A percentile compares a stretch with the other conserved stretches of the same genome.
Conservation (phyloP, 2,329 filamentous ascomycete genomes). For the Hymenoscyphus repandus region DNA sequence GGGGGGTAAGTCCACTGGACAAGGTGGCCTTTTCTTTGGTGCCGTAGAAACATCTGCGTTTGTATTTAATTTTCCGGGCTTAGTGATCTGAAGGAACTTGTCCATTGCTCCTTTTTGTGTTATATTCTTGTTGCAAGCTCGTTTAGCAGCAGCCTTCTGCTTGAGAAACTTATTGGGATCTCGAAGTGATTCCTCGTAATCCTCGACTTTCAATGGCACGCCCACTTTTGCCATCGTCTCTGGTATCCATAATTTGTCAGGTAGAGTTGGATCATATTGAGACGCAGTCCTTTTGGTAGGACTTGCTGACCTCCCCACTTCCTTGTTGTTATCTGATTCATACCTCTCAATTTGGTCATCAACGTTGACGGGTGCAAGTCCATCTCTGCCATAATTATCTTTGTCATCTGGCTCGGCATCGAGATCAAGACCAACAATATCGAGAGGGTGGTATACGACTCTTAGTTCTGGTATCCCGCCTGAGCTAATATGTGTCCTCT, state of each 20-base stretch:
- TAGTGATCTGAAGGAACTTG: constrained; percentile 29
- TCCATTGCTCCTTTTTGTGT: constrained; percentile 30
- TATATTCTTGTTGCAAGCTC: constrained; percentile 21
- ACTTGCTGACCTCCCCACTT: constrained; percentile 18
- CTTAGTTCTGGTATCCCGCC: constrained; percentile 74
- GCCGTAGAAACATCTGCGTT: neutral
- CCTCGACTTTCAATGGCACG: constrained; percentile 57
- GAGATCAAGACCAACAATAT: constrained; percentile 74
- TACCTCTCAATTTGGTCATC: constrained; percentile 54
- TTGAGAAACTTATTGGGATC: constrained; percentile 23
- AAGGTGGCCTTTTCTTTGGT: constrained; percentile 6
- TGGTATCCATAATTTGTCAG: constrained; percentile 65
- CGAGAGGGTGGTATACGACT: constrained; percentile 68
- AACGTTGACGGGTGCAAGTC: constrained; percentile 52
- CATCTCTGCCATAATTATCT: constrained; percentile 42
- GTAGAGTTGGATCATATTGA: constrained; percentile 59
- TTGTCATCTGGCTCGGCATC: constrained; percentile 58
- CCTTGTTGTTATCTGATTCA: constrained; percentile 21
- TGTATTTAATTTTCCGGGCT: constrained; percentile 14
- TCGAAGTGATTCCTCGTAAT: constrained; percentile 49
- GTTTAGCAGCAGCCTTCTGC: constrained; percentile 23
- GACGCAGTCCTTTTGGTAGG: constrained; percentile 34
- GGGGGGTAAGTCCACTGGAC: constrained; percentile 16
- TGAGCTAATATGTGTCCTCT: constrained; percentile 65
- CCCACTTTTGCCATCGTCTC: constrained; percentile 59